These are phyloP conservation scores for Magnusiomyces sp. DNA, from an alignment of 1,139 yeast genomes.

Conservation along the genomic window DNA sequence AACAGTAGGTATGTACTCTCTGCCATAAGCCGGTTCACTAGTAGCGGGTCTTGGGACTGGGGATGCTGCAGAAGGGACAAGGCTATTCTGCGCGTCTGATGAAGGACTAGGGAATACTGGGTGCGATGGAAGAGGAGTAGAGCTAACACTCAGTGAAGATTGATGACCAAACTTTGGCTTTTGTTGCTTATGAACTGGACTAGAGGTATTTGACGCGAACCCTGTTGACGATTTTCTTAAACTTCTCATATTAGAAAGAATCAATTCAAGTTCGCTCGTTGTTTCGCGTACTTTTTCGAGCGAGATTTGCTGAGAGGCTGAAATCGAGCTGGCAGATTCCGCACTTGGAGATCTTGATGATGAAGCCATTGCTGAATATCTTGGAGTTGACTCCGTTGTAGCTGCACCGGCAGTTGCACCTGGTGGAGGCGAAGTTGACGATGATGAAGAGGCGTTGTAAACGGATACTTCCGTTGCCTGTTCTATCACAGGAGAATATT, in stretches of 20 bases:
- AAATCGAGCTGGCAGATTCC: background rate
- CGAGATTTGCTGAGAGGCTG: background rate
- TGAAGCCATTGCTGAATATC: background rate
- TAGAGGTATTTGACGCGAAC: background rate
- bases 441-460: background rate
- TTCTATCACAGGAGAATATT: slow-evolving; percentile 18
- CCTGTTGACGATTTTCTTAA: slow-evolving; percentile 18
- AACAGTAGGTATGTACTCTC: background rate
- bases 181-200: background rate
- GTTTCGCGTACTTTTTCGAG: slow-evolving; percentile 21
- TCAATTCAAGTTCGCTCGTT: slow-evolving; percentile 20
- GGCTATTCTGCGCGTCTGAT: background rate
- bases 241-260: slow-evolving; percentile 20
- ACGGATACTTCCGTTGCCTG: slow-evolving; percentile 15
- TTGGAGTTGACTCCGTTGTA: background rate
- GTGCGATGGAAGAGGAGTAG: background rate
- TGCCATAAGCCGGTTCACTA: no score
- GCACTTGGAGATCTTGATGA: background rate
- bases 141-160: background rate
- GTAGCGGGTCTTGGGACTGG: slow-evolving; percentile 7
- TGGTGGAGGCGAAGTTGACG: background rate
- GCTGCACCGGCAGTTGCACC: background rate
- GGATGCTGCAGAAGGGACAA: slow-evolving; percentile 3
- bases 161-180: background rate
- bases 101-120: no score